Percentiles rank a stretch among this genome's conserved stretches.
phyloP scores from a whole-genome alignment of 768 basidiomycete species.

The Auriscalpium microsporum region DNA sequence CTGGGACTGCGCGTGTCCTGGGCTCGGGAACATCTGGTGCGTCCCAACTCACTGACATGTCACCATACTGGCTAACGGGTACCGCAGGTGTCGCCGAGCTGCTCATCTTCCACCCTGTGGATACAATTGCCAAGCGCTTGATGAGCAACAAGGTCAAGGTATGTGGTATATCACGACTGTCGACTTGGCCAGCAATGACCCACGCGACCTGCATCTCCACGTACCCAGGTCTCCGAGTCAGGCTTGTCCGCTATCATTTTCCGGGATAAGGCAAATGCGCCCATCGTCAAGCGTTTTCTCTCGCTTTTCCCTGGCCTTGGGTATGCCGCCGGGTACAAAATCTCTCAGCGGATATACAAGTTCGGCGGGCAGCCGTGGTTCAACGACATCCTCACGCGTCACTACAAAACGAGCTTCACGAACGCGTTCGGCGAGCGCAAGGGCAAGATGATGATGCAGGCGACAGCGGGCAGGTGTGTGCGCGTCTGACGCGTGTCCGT shows the following conservation, averaged over 20 bases:
- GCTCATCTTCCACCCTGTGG: constrained; percentile 90
- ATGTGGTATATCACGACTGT: neutral
- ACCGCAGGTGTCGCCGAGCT: constrained; percentile 84
- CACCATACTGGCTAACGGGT: neutral
- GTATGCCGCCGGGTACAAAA: constrained; percentile 97
- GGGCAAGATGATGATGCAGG: constrained; percentile 94
- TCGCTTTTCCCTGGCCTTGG: constrained; percentile 98
- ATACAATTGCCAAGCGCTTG: constrained; percentile 95
- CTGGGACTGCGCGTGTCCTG: constrained; percentile 80
- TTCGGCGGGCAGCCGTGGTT: constrained; percentile 99
- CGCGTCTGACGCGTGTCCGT: neutral
- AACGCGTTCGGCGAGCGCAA: constrained; percentile 86
- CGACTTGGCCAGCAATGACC: neutral
- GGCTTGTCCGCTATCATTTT: constrained; percentile 77
- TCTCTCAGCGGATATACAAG: constrained; percentile 91
- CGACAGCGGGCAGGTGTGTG: constrained; percentile 81
- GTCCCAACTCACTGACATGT: constrained; percentile 16
- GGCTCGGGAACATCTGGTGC: constrained; percentile 90
- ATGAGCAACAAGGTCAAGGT: constrained; percentile 97
- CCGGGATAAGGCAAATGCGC: constrained; percentile 67
- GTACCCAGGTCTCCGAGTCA: constrained; percentile 47
- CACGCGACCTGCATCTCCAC: neutral
- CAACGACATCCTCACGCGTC: constrained; percentile 78
- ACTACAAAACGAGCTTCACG: constrained; percentile 78
- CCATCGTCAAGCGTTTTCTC: constrained; percentile 59